Conservation (phyloP, 306 rosid species). For the Clitoria ternatea region DNA sequence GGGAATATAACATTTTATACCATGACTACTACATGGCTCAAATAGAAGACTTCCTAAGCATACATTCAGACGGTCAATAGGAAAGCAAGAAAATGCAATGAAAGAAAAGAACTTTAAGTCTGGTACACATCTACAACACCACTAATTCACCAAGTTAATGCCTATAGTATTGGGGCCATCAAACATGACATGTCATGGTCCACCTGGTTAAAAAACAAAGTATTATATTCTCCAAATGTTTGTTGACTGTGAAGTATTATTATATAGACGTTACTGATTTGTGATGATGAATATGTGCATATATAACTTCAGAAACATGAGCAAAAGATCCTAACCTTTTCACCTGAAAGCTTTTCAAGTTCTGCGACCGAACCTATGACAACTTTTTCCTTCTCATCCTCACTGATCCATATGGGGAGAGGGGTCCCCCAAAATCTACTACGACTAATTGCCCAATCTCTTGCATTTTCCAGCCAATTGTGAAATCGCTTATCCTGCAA, state of each 20-base stretch:
- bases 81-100: background rate
- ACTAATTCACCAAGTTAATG: background rate
- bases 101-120: background rate
- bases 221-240: background rate
- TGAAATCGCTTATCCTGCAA: conserved; percentile 88
- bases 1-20: too few relatives aligned
- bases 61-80: background rate
- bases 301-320: background rate
- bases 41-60: background rate
- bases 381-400: conserved; percentile 72
- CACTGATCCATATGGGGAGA: conserved; percentile 91
- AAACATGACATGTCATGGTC: background rate
- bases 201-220: background rate
- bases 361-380: conserved; percentile 83
- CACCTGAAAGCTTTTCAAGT: conserved; percentile 86
- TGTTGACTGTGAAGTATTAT: too few relatives aligned
- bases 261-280: too few relatives aligned
- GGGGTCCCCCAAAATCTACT: conserved; percentile 99
- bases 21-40: background rate
- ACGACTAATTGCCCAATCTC: conserved; percentile 99
- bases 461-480: conserved; percentile 99
- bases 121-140: background rate
- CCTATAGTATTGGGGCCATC: background rate
- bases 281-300: background rate
- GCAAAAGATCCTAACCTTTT: conserved; percentile 51